phyloP scores from a whole-genome alignment of 2,329 filamentous ascomycete species.

The Fonsecaea multimorphosa region DNA sequence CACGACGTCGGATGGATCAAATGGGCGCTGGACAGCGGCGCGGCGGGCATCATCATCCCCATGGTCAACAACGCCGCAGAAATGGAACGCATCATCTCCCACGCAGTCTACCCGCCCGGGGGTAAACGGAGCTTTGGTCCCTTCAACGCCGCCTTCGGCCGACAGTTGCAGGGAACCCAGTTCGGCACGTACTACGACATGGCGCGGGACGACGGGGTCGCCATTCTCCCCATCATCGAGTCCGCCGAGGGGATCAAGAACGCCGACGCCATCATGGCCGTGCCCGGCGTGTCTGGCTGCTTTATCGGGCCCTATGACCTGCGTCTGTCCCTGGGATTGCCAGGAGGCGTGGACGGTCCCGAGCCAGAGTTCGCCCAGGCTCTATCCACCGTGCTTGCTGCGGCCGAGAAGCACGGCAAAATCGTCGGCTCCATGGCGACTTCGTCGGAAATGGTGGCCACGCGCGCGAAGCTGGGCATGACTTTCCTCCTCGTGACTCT shows the following conservation, averaged over 20 bases:
- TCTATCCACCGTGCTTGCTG: background rate
- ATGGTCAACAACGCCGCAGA: constrained; percentile 61
- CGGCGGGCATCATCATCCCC: constrained; percentile 63
- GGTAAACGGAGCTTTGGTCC: constrained; percentile 60
- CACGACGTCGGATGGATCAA: constrained; percentile 68
- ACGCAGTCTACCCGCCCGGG: constrained; percentile 61
- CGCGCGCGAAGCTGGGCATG: constrained; percentile 8
- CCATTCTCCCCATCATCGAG: constrained; percentile 22
- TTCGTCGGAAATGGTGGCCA: background rate
- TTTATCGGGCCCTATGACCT: constrained; percentile 20
- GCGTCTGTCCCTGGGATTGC: constrained; percentile 13
- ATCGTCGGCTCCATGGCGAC: constrained; percentile 8
- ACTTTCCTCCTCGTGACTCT: constrained; percentile 12
- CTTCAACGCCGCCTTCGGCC: constrained; percentile 12
- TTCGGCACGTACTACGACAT: constrained; percentile 12
- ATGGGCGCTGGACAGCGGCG: constrained; percentile 63
- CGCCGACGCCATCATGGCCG: constrained; percentile 10
- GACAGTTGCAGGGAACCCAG: background rate
- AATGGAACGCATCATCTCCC: constrained; percentile 56
- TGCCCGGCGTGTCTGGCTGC: constrained; percentile 6
- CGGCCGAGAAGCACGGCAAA: constrained; percentile 1
- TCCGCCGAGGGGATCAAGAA: constrained; percentile 13
- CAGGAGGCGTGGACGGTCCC: constrained; percentile 12
- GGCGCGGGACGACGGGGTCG: background rate
- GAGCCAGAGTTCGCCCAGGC: constrained; percentile 15